These are phyloP conservation scores for Monosporascus sp. DNA, from an alignment of 2,329 filamentous ascomycete genomes.

Conservation along the genomic window DNA sequence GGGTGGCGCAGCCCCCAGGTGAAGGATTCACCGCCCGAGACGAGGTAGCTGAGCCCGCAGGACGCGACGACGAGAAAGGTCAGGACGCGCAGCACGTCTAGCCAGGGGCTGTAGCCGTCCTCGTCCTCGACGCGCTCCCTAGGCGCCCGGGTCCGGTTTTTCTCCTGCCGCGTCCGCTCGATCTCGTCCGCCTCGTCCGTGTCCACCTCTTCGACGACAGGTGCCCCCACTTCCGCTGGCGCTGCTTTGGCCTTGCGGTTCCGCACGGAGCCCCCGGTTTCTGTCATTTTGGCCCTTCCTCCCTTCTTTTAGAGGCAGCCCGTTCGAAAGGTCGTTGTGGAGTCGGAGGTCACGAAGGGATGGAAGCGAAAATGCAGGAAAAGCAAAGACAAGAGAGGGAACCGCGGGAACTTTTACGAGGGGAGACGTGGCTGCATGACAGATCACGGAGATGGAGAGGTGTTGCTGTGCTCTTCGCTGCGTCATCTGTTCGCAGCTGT, in stretches of 20 bases:
- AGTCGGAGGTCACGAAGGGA: not conserved
- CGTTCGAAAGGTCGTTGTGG: no score
- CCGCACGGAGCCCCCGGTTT: conserved; percentile 29
- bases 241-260: conserved; percentile 37
- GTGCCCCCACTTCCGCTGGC: conserved; percentile 16
- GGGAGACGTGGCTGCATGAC: not conserved
- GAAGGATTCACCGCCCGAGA: conserved; percentile 65
- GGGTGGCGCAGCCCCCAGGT: conserved; percentile 61
- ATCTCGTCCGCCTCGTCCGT: conserved; percentile 9
- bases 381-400: not conserved
- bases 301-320: no score
- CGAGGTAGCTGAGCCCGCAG: conserved; percentile 68
- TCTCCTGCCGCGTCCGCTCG: conserved; percentile 6
- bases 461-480: not conserved
- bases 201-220: conserved; percentile 12
- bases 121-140: conserved; percentile 52
- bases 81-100: conserved; percentile 67
- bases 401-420: not conserved
- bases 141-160: conserved; percentile 22
- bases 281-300: conserved; percentile 9
- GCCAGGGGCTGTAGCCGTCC: conserved; percentile 48
- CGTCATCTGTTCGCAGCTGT: not conserved
- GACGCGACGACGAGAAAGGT: conserved; percentile 63
- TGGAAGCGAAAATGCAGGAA: not conserved
- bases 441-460: not conserved